phyloP scores from a whole-genome alignment of 768 basidiomycete genomes.

The Hygrocybe coccinea region DNA sequence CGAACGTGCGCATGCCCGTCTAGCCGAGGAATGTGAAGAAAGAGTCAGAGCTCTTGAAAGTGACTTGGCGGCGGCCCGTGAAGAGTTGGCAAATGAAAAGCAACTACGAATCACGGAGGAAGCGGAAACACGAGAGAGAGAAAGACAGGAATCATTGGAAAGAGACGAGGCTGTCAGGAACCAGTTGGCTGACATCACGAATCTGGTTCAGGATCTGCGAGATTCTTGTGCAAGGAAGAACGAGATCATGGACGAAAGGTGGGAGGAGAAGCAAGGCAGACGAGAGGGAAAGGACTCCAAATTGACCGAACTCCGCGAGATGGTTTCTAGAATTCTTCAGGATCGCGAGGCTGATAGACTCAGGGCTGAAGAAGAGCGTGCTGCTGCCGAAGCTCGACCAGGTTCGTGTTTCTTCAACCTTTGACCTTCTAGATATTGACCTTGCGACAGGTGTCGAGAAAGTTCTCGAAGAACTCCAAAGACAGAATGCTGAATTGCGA shows the following conservation, averaged over 20 bases:
- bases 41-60: constrained; percentile 60
- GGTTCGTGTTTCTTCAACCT: constrained; percentile 37
- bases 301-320: constrained; percentile 52
- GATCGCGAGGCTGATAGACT: constrained; percentile 51
- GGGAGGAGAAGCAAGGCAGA: constrained; percentile 55
- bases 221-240: constrained; percentile 58
- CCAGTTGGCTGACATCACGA: constrained; percentile 69
- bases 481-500: constrained; percentile 56
- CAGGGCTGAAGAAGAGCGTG: constrained; percentile 49
- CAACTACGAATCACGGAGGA: constrained; percentile 54
- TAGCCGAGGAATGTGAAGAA: constrained; percentile 47
- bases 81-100: constrained; percentile 61
- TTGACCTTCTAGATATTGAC: constrained; percentile 5
- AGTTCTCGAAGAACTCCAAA: constrained; percentile 53
- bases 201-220: constrained; percentile 63
- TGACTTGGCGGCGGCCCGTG: constrained; percentile 52
- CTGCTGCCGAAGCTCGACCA: constrained; percentile 50
- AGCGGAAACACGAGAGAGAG: constrained; percentile 56
- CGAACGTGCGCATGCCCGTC: constrained; percentile 43
- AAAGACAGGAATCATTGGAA: constrained; percentile 52
- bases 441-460: constrained; percentile 48
- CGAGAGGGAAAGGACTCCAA: constrained; percentile 56
- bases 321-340: constrained; percentile 54
- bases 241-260: constrained; percentile 55
- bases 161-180: constrained; percentile 54